phyloP scores from a whole-genome alignment of 2,329 filamentous ascomycete species.

The Helotiales sp. region DNA sequence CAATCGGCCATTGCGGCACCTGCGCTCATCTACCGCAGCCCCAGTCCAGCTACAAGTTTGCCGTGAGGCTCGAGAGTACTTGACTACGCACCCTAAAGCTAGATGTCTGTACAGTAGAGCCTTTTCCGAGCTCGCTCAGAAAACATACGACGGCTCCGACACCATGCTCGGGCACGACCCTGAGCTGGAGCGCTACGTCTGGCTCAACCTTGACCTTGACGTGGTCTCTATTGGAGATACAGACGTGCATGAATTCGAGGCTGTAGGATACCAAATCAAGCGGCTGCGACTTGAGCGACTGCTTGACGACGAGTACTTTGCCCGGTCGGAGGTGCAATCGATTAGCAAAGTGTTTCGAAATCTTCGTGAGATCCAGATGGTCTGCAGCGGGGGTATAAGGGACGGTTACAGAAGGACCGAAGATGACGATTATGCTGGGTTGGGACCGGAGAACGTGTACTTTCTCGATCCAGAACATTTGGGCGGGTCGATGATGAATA shows the following conservation, averaged over 20 bases:
- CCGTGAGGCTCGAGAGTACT: conserved; percentile 11
- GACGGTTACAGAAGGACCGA: conserved; percentile 7
- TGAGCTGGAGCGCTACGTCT: conserved; percentile 5
- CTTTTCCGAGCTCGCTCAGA: background rate
- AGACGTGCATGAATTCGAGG: conserved; percentile 6
- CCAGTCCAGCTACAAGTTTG: conserved; percentile 2
- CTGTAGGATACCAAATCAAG: conserved; percentile 5
- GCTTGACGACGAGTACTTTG: conserved; percentile 10
- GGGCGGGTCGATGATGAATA: conserved; percentile 5
- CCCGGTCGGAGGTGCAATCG: conserved; percentile 3
- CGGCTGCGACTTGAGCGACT: conserved; percentile 6
- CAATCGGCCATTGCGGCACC: background rate
- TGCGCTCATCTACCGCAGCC: conserved; percentile 3
- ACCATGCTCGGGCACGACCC: conserved; percentile 1
- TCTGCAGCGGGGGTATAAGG: conserved; percentile 5
- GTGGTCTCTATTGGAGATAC: conserved; percentile 2
- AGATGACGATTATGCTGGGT: conserved; percentile 5
- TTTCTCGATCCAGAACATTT: conserved; percentile 11
- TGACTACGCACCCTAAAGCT: conserved; percentile 8
- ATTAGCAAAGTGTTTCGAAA: conserved; percentile 5
- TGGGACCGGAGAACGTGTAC: conserved; percentile 4
- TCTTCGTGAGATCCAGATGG: conserved; percentile 8
- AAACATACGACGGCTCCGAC: conserved; percentile 11
- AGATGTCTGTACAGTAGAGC: conserved; percentile 1
- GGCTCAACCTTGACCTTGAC: conserved; percentile 6